Base-by-base conservation (phyloP, 768 basidiomycete genomes). In the Fomitopsis pulvina region DNA sequence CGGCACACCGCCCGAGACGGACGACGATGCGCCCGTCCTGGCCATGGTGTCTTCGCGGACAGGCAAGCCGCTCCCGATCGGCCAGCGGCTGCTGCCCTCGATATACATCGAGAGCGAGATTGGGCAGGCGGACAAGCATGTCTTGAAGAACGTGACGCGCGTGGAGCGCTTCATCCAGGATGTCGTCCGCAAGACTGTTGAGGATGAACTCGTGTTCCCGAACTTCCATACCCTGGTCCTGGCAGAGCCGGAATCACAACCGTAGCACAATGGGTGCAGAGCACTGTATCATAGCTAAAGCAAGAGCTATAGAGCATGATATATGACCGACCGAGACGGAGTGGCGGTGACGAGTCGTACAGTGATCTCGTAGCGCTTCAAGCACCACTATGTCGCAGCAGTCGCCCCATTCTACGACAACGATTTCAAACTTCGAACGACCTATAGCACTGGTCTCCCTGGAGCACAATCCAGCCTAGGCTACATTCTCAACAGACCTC, bases 21-120 rank as follows among this genome's bases (percentile, higher is more conserved):
- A 85, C 38, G 83, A 84, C n/a, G 82, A 83, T 16, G 63, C 69
- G 5, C 62, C 57, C 3, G 45, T 64, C 1, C 51, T 53, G 18
- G 53, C 64, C 20, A 62, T 66, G 9, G 67, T 64, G 4, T 69
- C 71, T 30, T 65, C 66, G 34, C 71, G 77, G 14, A 67, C 75
- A 0, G 68, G 75, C 8, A 91, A 91, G 60, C 83, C 83, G 24
- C 69, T 87, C 11, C 87, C 89, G 1, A 75, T 87, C 5, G 92
- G 94, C 0, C 84, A 87, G 57, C 77, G 92, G 25, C 68, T 99
- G 12, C 70, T 99, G 20, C 91, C 91, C 0, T 80, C 81, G 11
- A 90, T 96, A 38, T 79, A 83, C 57, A 94, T 98, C 66, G 95
- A 98, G 68, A 92, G 89, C 60, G 94, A 97, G 72, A 95, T 98